These are phyloP conservation scores for Blastocystis sp. DNA, from an alignment of 352 stramenopile species.

Conservation along the genomic window DNA sequence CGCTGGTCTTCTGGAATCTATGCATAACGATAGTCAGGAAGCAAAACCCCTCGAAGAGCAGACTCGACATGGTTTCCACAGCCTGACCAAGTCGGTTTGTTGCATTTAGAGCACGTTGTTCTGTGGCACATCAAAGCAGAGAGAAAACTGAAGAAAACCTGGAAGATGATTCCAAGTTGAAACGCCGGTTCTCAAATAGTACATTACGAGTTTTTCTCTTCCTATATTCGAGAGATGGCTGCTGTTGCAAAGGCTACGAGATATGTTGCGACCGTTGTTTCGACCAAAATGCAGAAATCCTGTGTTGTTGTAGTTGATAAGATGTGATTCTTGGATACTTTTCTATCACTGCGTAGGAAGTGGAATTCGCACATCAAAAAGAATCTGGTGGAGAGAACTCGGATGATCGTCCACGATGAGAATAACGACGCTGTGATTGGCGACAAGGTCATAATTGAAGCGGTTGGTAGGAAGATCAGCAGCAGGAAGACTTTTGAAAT, in stretches of 20 bases:
- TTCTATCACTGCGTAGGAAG: constrained; percentile 18
- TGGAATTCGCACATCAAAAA: constrained; percentile 59
- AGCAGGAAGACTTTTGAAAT: constrained; percentile 45
- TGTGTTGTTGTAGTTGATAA: constrained; percentile 58
- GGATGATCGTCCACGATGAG: constrained; percentile 60
- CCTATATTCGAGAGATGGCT: not conserved
- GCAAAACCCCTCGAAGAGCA: constrained; percentile 1
- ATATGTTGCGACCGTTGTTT: constrained; percentile 59
- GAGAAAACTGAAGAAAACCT: not conserved
- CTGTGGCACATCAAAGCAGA: constrained; percentile 39
- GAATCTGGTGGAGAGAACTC: constrained; percentile 28
- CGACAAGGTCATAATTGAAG: constrained; percentile 59
- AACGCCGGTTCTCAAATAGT: not conserved
- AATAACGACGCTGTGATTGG: constrained; percentile 44
- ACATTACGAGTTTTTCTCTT: not conserved
- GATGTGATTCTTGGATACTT: not conserved
- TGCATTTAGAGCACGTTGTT: constrained; percentile 15
- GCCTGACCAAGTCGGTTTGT: constrained; percentile 52
- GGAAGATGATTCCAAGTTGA: not conserved
- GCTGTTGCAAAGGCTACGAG: constrained; percentile 13
- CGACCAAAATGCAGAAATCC: constrained; percentile 57
- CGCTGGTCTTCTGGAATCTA: constrained; percentile 51
- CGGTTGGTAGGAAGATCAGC: constrained; percentile 37
- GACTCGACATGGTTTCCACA: constrained; percentile 45
- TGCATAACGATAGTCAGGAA: not conserved